A percentile compares a stretch with the other conserved stretches of the same genome.
phyloP scores from a whole-genome alignment of 1,284 basidiomycete genomes.

The Rugosomyces carneus region DNA sequence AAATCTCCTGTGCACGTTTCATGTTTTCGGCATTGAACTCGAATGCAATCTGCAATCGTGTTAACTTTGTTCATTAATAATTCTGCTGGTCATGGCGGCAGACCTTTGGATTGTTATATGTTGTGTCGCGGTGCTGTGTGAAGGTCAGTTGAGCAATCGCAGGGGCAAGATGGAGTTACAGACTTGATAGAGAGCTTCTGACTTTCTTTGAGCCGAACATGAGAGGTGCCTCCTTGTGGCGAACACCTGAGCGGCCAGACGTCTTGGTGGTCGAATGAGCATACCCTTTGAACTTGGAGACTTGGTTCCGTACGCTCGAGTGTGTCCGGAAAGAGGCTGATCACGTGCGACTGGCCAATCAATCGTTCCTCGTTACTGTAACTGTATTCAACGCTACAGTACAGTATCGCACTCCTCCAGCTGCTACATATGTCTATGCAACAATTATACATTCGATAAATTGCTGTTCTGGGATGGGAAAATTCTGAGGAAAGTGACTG shows the following conservation, averaged over 20 bases:
- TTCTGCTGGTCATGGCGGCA: slow-evolving; percentile 6
- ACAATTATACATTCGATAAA: too few relatives aligned
- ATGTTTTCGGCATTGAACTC: slow-evolving; percentile 79
- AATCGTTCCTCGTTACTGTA: neutral
- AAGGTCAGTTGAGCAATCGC: slow-evolving; percentile 12
- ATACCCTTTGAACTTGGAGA: slow-evolving; percentile 13
- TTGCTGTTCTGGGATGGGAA: too few relatives aligned
- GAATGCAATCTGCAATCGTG: slow-evolving; percentile 72
- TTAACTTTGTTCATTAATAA: neutral
- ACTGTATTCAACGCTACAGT: too few relatives aligned
- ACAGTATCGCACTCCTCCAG: neutral
- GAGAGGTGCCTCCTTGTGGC: slow-evolving; percentile 36
- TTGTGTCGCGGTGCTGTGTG: slow-evolving; percentile 86
- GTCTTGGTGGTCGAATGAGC: slow-evolving; percentile 29
- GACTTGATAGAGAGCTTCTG: slow-evolving; percentile 59
- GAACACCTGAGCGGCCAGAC: slow-evolving; percentile 22
- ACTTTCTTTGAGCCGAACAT: slow-evolving; percentile 37
- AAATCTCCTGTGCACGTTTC: slow-evolving; percentile 84
- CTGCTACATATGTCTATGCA: neutral
- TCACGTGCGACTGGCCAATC: slow-evolving; percentile 17
- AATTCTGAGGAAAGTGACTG: too few relatives aligned
- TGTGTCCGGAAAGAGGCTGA: slow-evolving; percentile 14
- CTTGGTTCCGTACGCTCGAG: slow-evolving; percentile 9
- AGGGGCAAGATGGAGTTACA: slow-evolving; percentile 20
- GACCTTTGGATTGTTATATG: slow-evolving; percentile 88